Evolutionary conservation across 2,329 filamentous ascomycete genomes (phyloP).

Genomic region (Aschersonia sp.): DNA sequence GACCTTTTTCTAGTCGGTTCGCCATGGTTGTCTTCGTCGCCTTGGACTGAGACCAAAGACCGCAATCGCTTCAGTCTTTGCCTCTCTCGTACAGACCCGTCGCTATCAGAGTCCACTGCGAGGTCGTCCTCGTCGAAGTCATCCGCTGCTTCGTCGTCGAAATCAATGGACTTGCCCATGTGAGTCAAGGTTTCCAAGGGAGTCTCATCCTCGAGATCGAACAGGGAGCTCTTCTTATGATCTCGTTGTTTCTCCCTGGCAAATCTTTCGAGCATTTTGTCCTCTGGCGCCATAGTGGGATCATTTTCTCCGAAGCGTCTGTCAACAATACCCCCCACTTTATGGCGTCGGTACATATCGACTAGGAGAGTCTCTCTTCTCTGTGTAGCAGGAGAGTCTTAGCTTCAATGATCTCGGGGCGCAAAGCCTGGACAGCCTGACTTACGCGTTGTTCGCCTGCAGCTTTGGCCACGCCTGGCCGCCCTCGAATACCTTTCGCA

Average conservation of each 20-base stretch:
- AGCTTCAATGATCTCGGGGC: no score
- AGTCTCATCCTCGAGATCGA: conserved; percentile 70
- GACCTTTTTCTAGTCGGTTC: conserved; percentile 78
- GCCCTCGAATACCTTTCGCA: conserved; percentile 47
- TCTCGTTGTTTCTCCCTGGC: conserved; percentile 71
- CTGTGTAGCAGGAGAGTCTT: conserved; percentile 19
- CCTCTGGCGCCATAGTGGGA: conserved; percentile 82
- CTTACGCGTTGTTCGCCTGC: conserved; percentile 71
- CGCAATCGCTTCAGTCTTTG: conserved; percentile 44
- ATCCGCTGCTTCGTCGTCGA: conserved; percentile 44
- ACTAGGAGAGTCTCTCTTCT: conserved; percentile 72
- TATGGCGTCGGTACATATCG: conserved; percentile 80
- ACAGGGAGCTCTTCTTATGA: conserved; percentile 65
- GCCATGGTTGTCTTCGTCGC: conserved; percentile 32
- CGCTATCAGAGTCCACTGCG: conserved; percentile 42
- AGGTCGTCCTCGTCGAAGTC: conserved; percentile 74
- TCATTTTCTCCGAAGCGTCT: conserved; percentile 93
- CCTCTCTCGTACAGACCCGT: conserved; percentile 37
- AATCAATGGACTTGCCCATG: conserved; percentile 58
- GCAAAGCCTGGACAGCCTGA: background rate
- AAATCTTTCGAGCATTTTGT: conserved; percentile 83
- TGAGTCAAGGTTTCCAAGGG: conserved; percentile 62
- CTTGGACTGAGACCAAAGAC: conserved; percentile 24
- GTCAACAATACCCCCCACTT: conserved; percentile 85
- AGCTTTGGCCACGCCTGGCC: conserved; percentile 75